Evolutionary conservation across 306 rosid genomes (phyloP).

Genomic region (Pterocarpus macrocarpus): DNA sequence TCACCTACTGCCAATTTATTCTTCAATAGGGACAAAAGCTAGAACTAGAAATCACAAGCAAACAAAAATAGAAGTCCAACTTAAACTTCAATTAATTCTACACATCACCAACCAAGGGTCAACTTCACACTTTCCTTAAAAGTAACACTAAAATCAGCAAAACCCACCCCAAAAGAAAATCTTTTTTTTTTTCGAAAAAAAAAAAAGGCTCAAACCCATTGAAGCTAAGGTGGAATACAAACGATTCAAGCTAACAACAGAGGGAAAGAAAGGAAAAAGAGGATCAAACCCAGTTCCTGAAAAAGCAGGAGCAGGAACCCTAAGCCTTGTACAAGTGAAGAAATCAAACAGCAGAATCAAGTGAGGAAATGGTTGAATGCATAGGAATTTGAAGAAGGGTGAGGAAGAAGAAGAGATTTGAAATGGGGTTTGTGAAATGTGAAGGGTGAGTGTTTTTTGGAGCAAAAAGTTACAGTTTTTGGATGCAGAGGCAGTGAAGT

Average conservation of each 20-base stretch:
- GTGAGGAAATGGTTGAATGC: conserved; percentile 5
- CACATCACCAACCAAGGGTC: conserved; percentile 38
- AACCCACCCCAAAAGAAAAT: not conserved
- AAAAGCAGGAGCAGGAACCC: conserved; percentile 31
- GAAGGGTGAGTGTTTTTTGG: not conserved
- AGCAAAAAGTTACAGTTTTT: conserved; percentile 36
- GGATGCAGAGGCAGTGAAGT: conserved; percentile 21
- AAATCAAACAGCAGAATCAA: not conserved
- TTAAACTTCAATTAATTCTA: conserved; percentile 33
- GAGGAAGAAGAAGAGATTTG: conserved; percentile 21
- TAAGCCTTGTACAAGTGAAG: conserved; percentile 30
- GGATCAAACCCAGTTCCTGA: conserved; percentile 30
- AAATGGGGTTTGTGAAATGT: not conserved
- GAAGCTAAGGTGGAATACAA: not conserved
- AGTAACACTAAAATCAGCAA: conserved; percentile 21
- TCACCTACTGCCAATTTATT: conserved; percentile 7
- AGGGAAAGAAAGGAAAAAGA: conserved; percentile 33
- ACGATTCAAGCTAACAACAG: not conserved
- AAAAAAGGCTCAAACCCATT: not conserved
- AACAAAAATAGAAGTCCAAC: not conserved
- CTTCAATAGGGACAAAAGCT: conserved; percentile 32
- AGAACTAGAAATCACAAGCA: conserved; percentile 28
- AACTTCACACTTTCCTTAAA: conserved; percentile 36
- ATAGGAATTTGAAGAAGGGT: not conserved
- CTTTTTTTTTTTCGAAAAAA: no score